Evolutionary conservation across 306 rosid genomes (phyloP), one percentile per base, ranked within the genome.

Genomic region (Rosa persica): DNA sequence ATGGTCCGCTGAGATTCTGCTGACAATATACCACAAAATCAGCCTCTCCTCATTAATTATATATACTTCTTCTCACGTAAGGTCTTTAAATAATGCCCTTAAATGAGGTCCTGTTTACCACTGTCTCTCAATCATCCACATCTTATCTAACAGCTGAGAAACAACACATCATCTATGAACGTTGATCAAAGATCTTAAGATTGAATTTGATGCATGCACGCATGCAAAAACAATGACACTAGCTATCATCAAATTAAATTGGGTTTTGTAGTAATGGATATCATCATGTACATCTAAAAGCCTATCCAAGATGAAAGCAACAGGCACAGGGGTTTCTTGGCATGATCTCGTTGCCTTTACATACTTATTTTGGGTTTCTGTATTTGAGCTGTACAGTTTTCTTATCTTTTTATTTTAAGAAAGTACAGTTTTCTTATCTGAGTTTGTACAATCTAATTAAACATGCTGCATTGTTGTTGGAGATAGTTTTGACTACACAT

Each of bases 1-100:
- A 90, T 74, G 79, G 87, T 92, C 78, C 98, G 82, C 76, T 83
- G 94, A 79, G 86, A 72, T 81, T 90, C 94, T 86, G 83, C 60
- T 27, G 55, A 78, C n/a, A n/a, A 61, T 74, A 38, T 38, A 36
- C 40, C 78, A 74, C 27, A 27, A 75, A 76, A 9, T 43, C 40
- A 62, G 30, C 5, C 38, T 75, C 51, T 48, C 43, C 47, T 4
- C 25, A 58, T 61, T 75, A 27, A 10, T n/a, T 23, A 60, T 42
- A 42, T 38, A 66, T 38, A 17, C 27, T 66, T 64, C 12, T 16
- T 66, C 70, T 38, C 44, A 13, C 13, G 0, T 65, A 38, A 36
- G 4, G 46, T 65, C 46, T 38, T 61, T 61, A 27, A 61, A 27
- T 61, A 61, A 61, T 12, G 27, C 64, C 15, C 30, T 57, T 57